A percentile compares a stretch with the other conserved stretches of the same genome.
Conservation (phyloP, 192 early-diverging fungal genomes). For the Coemansia sp. region DNA sequence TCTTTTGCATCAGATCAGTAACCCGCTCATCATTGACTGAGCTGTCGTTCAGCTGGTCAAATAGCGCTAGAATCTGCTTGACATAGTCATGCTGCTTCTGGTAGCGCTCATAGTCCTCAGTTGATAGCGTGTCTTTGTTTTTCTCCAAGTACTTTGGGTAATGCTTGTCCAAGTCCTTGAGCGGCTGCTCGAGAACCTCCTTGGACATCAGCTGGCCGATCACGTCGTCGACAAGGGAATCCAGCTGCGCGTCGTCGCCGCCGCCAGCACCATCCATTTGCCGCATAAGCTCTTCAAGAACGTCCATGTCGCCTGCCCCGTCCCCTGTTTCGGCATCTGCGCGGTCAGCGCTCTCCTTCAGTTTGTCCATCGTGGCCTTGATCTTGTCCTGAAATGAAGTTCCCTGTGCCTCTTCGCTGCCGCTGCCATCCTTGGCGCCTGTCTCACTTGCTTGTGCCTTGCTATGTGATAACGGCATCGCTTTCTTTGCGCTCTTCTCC, state of each 20-base stretch:
- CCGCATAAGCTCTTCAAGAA: slow-evolving; percentile 86
- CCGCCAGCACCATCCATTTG: slow-evolving; percentile 77
- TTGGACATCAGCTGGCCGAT: slow-evolving; percentile 92
- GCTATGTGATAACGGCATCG: not conserved
- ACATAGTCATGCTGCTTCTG: slow-evolving; percentile 76
- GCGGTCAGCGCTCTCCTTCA: slow-evolving; percentile 81
- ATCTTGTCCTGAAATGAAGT: slow-evolving; percentile 86
- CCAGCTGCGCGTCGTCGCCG: slow-evolving; percentile 76
- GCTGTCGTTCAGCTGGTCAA: slow-evolving; percentile 61
- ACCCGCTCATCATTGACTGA: slow-evolving; percentile 71
- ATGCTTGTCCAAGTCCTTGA: slow-evolving; percentile 84
- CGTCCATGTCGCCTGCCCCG: slow-evolving; percentile 61
- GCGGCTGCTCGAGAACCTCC: slow-evolving; percentile 93
- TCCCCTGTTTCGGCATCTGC: slow-evolving; percentile 69
- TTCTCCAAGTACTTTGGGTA: slow-evolving; percentile 88
- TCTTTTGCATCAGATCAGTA: slow-evolving; percentile 93
- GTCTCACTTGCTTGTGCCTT: not conserved
- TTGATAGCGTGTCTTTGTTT: slow-evolving; percentile 71
- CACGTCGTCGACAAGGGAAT: slow-evolving; percentile 82
- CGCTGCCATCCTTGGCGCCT: not conserved
- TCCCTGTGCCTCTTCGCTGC: not conserved
- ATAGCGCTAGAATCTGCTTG: slow-evolving; percentile 78
- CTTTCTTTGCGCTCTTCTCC: not conserved
- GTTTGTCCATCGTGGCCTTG: slow-evolving; percentile 84
- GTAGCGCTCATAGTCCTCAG: slow-evolving; percentile 75